phyloP scores from a whole-genome alignment of 177 flowering plant genomes.

The Vitis hybrid region DNA sequence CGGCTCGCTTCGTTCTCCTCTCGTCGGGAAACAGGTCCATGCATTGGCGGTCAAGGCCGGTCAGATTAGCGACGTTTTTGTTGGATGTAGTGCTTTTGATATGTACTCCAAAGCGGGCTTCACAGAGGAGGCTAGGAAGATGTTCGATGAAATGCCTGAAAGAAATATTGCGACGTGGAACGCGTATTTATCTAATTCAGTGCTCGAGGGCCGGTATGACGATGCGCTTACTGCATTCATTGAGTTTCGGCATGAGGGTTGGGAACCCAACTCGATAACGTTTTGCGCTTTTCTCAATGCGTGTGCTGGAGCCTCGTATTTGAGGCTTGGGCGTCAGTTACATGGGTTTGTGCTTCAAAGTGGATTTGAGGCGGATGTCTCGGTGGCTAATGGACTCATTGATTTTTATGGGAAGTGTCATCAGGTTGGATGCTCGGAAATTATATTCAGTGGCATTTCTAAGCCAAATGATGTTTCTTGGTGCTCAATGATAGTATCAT shows the following conservation, averaged over 20 bases:
- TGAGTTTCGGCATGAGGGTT: slow-evolving; percentile 45
- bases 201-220: slow-evolving; percentile 41
- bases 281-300: slow-evolving; percentile 80
- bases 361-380: slow-evolving; percentile 52
- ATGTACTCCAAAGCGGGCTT: slow-evolving; percentile 68
- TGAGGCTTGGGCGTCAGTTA: slow-evolving; percentile 54
- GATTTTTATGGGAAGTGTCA: slow-evolving; percentile 90
- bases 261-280: slow-evolving; percentile 60
- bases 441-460: slow-evolving; percentile 46
- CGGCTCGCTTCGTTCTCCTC: slow-evolving; percentile 31
- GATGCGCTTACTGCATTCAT: slow-evolving; percentile 50
- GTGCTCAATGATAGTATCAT: slow-evolving; percentile 69
- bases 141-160: slow-evolving; percentile 86
- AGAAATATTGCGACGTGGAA: slow-evolving; percentile 73
- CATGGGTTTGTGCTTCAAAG: slow-evolving; percentile 55
- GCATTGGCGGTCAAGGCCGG: slow-evolving; percentile 53
- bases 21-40: slow-evolving; percentile 60
- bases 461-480: slow-evolving; percentile 67
- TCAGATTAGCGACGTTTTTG: slow-evolving; percentile 53
- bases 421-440: slow-evolving; percentile 37
- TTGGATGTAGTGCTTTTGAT: slow-evolving; percentile 76
- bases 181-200: slow-evolving; percentile 67
- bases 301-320: slow-evolving; percentile 48
- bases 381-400: slow-evolving; percentile 69
- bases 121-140: slow-evolving; percentile 39